These are phyloP conservation scores for Malus sylvestris DNA, from an alignment of 306 rosid species.

Conservation along the genomic window DNA sequence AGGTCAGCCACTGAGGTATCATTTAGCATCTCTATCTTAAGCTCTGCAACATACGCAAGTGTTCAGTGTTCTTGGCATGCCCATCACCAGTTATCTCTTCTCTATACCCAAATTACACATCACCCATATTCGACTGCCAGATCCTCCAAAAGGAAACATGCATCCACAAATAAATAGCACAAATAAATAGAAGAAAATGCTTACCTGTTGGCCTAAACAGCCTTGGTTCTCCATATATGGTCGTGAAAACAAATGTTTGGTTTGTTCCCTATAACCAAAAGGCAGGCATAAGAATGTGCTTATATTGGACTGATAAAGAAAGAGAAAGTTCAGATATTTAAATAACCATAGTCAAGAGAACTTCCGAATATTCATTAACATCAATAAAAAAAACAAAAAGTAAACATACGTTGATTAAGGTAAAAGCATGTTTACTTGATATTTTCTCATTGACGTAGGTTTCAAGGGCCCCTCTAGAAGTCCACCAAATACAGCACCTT, in stretches of 20 bases:
- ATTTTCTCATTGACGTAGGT: conserved; percentile 81
- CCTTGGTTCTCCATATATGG: conserved; percentile 87
- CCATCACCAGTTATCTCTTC: not conserved
- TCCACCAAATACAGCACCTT: conserved; percentile 95
- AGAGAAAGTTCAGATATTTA: not conserved
- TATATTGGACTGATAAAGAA: conserved; percentile 3
- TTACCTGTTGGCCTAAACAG: conserved; percentile 96
- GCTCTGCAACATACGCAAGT: not conserved
- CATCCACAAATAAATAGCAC: not conserved
- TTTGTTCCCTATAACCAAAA: conserved; percentile 61
- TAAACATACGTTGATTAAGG: not conserved
- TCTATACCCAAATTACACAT: not conserved
- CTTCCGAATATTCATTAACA: not conserved
- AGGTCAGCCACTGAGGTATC: not conserved
- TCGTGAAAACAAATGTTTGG: conserved; percentile 86
- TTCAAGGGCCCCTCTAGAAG: conserved; percentile 78
- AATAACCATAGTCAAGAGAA: not conserved
- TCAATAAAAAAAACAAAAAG: not conserved
- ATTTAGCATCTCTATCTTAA: not conserved
- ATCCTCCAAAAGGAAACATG: conserved; percentile 12
- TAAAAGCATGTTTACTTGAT: conserved; percentile 48
- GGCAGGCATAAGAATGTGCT: not conserved
- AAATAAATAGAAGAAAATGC: conserved; percentile 15
- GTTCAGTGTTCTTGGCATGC: not conserved
- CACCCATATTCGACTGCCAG: conserved; percentile 3